Conservation (phyloP, 768 basidiomycete genomes). For the Termitomyces eurrhizus region DNA sequence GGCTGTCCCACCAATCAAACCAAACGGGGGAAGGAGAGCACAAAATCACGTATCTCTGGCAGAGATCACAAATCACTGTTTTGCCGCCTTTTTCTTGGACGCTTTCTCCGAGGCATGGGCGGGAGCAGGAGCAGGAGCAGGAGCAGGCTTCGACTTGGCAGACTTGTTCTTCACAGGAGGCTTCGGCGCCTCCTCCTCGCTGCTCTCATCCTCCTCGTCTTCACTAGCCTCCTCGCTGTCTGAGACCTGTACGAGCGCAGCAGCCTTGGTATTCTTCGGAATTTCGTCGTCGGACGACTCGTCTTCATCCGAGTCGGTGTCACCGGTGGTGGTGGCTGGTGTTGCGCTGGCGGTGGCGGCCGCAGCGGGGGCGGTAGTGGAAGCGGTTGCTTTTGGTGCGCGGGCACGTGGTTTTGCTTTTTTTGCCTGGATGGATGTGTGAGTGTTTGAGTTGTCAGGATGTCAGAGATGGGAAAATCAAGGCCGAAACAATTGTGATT, state of each 20-base stretch:
- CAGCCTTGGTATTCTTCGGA: constrained; percentile 19
- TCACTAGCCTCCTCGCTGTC: constrained; percentile 12
- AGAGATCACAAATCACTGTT: background rate
- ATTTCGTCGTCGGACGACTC: constrained; percentile 27
- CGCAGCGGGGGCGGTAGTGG: background rate
- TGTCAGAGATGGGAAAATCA: background rate
- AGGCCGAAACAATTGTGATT: background rate
- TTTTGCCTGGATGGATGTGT: constrained; percentile 16
- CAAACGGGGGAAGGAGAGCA: constrained; percentile 4
- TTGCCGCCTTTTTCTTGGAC: constrained; percentile 25
- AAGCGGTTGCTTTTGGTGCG: constrained; percentile 6
- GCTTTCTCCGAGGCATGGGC: constrained; percentile 7
- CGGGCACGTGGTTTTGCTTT: constrained; percentile 18
- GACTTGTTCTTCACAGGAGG: constrained; percentile 17
- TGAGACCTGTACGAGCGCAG: constrained; percentile 16
- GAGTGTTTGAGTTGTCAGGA: background rate
- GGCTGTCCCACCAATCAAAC: background rate
- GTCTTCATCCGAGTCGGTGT: constrained; percentile 15
- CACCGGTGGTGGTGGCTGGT: constrained; percentile 17
- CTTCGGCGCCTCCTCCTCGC: constrained; percentile 14
- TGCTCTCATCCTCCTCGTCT: constrained; percentile 4
- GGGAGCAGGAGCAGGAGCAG: constrained; percentile 3
- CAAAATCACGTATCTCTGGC: background rate
- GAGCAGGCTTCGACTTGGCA: constrained; percentile 5
- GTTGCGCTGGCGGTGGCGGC: constrained; percentile 11